These are phyloP conservation scores for Salix koriyanagi DNA, from an alignment of 345 rosid genomes.

Conservation along the genomic window DNA sequence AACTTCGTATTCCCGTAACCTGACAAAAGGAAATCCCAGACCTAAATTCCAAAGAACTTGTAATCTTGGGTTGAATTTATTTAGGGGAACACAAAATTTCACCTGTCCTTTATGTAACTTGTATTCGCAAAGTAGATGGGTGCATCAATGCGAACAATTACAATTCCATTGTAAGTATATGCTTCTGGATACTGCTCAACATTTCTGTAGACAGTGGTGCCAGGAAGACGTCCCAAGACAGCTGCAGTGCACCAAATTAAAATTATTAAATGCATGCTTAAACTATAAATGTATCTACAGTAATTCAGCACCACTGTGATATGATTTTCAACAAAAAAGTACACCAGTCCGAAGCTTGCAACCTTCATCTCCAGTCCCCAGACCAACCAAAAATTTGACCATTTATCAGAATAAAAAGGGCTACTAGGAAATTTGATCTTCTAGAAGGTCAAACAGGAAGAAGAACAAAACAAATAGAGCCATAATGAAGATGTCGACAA, in stretches of 20 bases:
- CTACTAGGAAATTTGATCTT: neutral
- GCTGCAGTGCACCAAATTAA: constrained; percentile 44
- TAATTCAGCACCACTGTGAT: neutral
- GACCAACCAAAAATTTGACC: neutral
- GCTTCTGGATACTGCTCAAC: constrained; percentile 89
- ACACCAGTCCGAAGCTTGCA: neutral
- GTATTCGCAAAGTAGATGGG: constrained; percentile 96
- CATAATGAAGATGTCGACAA: neutral
- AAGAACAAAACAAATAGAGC: neutral
- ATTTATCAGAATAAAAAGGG: neutral
- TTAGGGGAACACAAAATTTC: constrained; percentile 7
- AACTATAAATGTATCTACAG: neutral
- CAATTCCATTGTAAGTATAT: constrained; percentile 88
- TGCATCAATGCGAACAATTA: constrained; percentile 84
- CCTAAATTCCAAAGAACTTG: constrained; percentile 3
- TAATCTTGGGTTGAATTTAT: neutral
- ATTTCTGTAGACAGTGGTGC: constrained; percentile 95
- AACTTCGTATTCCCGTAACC: constrained; percentile 85
- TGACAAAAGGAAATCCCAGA: constrained; percentile 24
- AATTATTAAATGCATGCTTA: neutral
- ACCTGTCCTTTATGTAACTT: constrained; percentile 94
- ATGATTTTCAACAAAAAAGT: neutral
- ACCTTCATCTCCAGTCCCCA: neutral
- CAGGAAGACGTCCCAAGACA: constrained; percentile 97
- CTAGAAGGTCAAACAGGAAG: neutral